Conservation (phyloP, 495 filamentous ascomycete species). For the Chaetomium cochliodes region DNA sequence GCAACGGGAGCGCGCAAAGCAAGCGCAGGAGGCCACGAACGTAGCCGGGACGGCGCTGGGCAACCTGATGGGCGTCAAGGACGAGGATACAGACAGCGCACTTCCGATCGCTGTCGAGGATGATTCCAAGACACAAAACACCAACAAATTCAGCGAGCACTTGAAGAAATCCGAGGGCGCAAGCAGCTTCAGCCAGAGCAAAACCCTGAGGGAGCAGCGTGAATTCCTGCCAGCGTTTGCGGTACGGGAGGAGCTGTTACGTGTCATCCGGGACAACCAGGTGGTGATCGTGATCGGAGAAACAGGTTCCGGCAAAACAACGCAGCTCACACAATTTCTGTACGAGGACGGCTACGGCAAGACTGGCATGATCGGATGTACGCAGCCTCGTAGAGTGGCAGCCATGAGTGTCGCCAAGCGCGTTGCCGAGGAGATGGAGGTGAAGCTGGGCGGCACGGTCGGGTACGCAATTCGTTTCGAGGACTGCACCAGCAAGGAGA, state of each 20-base stretch:
- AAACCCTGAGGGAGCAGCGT: conserved; percentile 85
- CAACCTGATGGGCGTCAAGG: conserved; percentile 91
- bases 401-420: conserved; percentile 99
- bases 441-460: conserved; percentile 82
- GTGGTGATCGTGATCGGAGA: conserved; percentile 96
- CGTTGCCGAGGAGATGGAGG: conserved; percentile 98
- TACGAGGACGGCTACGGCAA: conserved; percentile 91
- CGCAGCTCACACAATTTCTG: conserved; percentile 92
- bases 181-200: conserved; percentile 89
- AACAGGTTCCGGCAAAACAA: conserved; percentile 95
- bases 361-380: conserved; percentile 87
- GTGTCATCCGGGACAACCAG: conserved; percentile 95
- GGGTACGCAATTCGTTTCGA: conserved; percentile 99
- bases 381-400: conserved; percentile 90
- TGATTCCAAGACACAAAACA: conserved; percentile 44
- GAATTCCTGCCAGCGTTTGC: conserved; percentile 96
- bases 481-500: conserved; percentile 93
- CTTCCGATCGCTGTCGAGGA: conserved; percentile 73
- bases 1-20: conserved; percentile 90
- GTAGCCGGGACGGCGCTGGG: conserved; percentile 88
- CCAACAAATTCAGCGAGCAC: conserved; percentile 86
- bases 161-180: conserved; percentile 87
- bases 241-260: conserved; percentile 89
- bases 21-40: conserved; percentile 93
- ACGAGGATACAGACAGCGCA: conserved; percentile 90